A percentile compares a stretch with the other conserved stretches of the same genome.
Conservation (phyloP, 2,329 filamentous ascomycete species). For the Mycosphaerella sp. region DNA sequence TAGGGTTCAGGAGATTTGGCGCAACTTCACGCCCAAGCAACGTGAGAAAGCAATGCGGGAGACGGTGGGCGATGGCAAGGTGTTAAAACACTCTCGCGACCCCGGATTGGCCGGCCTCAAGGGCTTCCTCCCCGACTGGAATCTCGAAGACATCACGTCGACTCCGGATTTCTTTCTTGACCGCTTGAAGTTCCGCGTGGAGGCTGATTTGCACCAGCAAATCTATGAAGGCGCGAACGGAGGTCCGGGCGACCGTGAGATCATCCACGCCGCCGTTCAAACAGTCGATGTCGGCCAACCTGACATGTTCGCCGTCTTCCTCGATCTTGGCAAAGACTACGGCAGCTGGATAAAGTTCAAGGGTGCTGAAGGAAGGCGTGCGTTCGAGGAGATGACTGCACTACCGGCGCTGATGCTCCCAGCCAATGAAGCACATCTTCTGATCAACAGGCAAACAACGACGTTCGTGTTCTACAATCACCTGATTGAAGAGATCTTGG, state of each 20-base stretch:
- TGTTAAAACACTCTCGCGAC: constrained; percentile 12
- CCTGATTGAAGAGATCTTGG: constrained; percentile 15
- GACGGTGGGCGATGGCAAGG: constrained; percentile 9
- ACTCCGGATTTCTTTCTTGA: constrained; percentile 14
- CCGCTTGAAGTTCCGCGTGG: constrained; percentile 13
- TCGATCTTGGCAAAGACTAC: constrained; percentile 7
- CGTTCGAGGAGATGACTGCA: not conserved
- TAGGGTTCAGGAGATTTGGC: constrained; percentile 15
- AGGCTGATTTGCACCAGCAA: constrained; percentile 10
- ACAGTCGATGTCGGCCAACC: not conserved
- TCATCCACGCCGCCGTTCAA: not conserved
- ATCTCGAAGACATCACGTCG: constrained; percentile 16
- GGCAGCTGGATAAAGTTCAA: constrained; percentile 6
- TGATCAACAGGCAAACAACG: not conserved
- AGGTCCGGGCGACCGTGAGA: constrained; percentile 8
- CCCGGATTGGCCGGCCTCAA: constrained; percentile 4
- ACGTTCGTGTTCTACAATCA: constrained; percentile 7
- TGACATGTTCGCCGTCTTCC: constrained; percentile 2
- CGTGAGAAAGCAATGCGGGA: constrained; percentile 17
- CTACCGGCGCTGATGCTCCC: not conserved
- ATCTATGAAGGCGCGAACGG: constrained; percentile 11
- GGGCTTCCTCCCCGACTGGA: constrained; percentile 14
- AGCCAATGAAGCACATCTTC: constrained; percentile 9
- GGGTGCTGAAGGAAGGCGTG: not conserved
- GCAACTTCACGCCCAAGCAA: constrained; percentile 16